phyloP scores from a whole-genome alignment of 768 basidiomycete species.

The Epithele typhae region DNA sequence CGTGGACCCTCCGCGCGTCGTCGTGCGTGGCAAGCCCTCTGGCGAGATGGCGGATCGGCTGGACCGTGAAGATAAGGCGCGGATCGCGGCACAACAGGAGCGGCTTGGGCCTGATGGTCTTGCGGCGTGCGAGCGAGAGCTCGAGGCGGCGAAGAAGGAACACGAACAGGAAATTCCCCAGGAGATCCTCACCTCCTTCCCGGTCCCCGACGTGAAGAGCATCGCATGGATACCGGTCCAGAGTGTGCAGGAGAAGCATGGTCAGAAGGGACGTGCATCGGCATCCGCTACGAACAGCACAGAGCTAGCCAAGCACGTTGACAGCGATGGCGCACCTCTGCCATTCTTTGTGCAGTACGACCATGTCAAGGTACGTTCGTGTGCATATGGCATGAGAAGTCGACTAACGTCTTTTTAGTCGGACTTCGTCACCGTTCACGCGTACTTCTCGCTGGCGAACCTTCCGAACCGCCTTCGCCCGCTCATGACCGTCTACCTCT shows the following conservation, averaged over 20 bases:
- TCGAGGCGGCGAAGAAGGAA: slow-evolving; percentile 83
- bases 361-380: slow-evolving; percentile 69
- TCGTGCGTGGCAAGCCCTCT: slow-evolving; percentile 88
- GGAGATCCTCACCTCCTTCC: slow-evolving; percentile 78
- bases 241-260: slow-evolving; percentile 52
- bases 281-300: slow-evolving; percentile 28
- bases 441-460: slow-evolving; percentile 70
- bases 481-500: slow-evolving; percentile 76
- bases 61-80: slow-evolving; percentile 74
- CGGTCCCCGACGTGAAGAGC: slow-evolving; percentile 84
- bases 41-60: slow-evolving; percentile 75
- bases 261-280: slow-evolving; percentile 33
- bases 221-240: slow-evolving; percentile 89
- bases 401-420: too few relatives aligned
- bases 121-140: slow-evolving; percentile 54
- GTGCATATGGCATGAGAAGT: too few relatives aligned
- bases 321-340: slow-evolving; percentile 59
- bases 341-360: slow-evolving; percentile 94
- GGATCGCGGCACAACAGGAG: slow-evolving; percentile 65
- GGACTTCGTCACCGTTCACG: slow-evolving; percentile 83
- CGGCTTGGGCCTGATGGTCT: slow-evolving; percentile 80
- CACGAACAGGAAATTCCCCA: slow-evolving; percentile 80
- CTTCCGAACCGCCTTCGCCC: slow-evolving; percentile 75
- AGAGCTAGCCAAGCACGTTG: slow-evolving; percentile 58
- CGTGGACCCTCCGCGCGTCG: slow-evolving; percentile 63